Percentiles rank a stretch among this genome's conserved stretches.
phyloP scores from a whole-genome alignment of 352 stramenopile genomes.

The Pythium scleroteichum region DNA sequence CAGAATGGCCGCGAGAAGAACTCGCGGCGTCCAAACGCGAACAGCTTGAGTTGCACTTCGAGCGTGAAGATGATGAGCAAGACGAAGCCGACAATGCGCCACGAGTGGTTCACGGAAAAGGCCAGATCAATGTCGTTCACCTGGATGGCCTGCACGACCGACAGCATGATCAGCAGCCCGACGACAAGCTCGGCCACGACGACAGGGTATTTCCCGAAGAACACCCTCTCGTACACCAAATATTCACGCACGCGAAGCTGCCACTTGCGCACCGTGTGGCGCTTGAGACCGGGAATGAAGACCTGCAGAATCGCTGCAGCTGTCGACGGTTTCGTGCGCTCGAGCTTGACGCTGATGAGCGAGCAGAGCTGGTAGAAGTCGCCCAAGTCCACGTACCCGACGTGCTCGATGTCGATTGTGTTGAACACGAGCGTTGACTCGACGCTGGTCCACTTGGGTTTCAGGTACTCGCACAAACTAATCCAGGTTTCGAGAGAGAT shows the following conservation, averaged over 20 bases:
- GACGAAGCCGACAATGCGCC: slow-evolving; percentile 69
- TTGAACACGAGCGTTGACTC: slow-evolving; percentile 81
- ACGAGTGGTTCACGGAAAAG: slow-evolving; percentile 73
- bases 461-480: slow-evolving; percentile 66
- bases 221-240: slow-evolving; percentile 58
- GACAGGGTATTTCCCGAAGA: slow-evolving; percentile 68
- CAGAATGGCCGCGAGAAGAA: slow-evolving; percentile 83
- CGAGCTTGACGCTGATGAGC: slow-evolving; percentile 69
- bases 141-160: slow-evolving; percentile 75
- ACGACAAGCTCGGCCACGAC: slow-evolving; percentile 76
- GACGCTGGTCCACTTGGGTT: slow-evolving; percentile 71
- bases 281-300: slow-evolving; percentile 30
- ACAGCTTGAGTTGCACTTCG: slow-evolving; percentile 75
- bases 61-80: slow-evolving; percentile 74
- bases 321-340: slow-evolving; percentile 43
- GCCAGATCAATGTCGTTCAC: slow-evolving; percentile 83
- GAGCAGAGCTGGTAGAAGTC: slow-evolving; percentile 83
- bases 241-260: slow-evolving; percentile 51
- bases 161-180: slow-evolving; percentile 72
- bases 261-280: slow-evolving; percentile 54
- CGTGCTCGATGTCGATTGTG: slow-evolving; percentile 68
- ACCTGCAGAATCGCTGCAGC: slow-evolving; percentile 48
- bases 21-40: slow-evolving; percentile 72
- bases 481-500: slow-evolving; percentile 80
- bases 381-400: slow-evolving; percentile 57